Evolutionary conservation across 2,329 filamentous ascomycete species (phyloP), one percentile per base, ranked within the genome.

Genomic region (Pyrenochaeta sp.): DNA sequence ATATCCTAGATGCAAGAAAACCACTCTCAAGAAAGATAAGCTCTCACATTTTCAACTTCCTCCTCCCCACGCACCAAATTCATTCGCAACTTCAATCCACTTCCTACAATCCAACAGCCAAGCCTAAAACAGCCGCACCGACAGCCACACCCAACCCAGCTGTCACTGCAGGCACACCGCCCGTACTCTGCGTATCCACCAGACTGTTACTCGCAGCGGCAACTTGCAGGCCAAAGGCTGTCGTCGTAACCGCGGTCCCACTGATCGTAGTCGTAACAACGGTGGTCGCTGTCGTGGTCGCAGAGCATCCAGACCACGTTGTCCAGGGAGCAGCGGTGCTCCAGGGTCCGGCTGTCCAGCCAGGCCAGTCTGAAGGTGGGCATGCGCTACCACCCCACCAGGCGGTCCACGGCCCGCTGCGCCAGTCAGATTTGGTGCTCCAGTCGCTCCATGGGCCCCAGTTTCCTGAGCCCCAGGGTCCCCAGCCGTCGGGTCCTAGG

Each of bases 341-440:
- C 69, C 69, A 72, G 0, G 62, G 58, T 0, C 67, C 68, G 1
- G 56, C 47, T 6, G 69, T 71, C 68, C 68, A 72, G 3, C 69
- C 69, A 7, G 67, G 65, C 69, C 69, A 72, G 39, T 69, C 65
- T 1, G 56, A 54, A 0, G 51, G 47, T 1, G 68, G 68, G 23
- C 68, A 71, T 3, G 53, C 61, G 10, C 36, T 48, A 22, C 61
- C 64, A 13, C 45, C 67, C 67, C 67, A 72, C 68, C 68, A 71
- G 1, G 42, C 43, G 0, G 68, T 72, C 68, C 68, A 72, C 0
- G 67, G 61, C 2, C 46, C 64, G 7, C 37, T 49, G 20, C 60
- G 60, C 62, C 65, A 65, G 14, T 53, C 64, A 5, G 47, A 53
- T 5, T 47, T 47, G 1, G 63, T 67, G 4, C 51, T 44, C 65